These are phyloP conservation scores for Volutella citrinella DNA, from an alignment of 2,329 filamentous ascomycete species.

Conservation along the genomic window DNA sequence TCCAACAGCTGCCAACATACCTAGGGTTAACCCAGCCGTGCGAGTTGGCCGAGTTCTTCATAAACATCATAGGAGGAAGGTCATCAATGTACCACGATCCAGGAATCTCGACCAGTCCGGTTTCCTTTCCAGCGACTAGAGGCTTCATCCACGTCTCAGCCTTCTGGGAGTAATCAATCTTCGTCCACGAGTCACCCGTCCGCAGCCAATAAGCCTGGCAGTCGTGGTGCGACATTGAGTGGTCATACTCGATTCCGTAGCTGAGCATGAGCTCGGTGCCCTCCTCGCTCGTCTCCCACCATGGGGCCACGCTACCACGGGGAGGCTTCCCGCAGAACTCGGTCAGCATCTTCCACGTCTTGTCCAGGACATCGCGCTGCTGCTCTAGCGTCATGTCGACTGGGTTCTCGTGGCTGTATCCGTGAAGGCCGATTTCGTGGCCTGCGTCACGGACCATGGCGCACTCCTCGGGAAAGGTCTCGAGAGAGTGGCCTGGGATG, in stretches of 20 bases:
- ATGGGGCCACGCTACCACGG: slow-evolving; percentile 69
- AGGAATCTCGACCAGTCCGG: slow-evolving; percentile 62
- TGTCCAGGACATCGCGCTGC: no score
- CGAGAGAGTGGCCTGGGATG: slow-evolving; percentile 47
- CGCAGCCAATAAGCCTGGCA: slow-evolving; percentile 61
- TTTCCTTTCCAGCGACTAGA: slow-evolving; percentile 53
- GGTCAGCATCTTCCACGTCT: slow-evolving; percentile 68
- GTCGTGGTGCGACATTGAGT: slow-evolving; percentile 54
- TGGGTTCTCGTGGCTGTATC: no score
- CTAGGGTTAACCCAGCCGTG: slow-evolving; percentile 57
- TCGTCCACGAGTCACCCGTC: slow-evolving; percentile 62
- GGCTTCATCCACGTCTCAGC: slow-evolving; percentile 39
- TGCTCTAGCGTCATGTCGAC: no score
- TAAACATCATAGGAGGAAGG: no score
- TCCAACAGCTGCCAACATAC: slow-evolving; percentile 1
- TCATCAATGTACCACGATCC: no score
- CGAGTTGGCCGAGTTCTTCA: slow-evolving; percentile 61
- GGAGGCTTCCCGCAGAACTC: slow-evolving; percentile 69
- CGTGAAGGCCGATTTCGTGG: no score
- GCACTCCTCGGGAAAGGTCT: slow-evolving; percentile 47
- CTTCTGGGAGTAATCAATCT: slow-evolving; percentile 56
- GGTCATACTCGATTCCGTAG: slow-evolving; percentile 70
- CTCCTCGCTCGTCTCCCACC: slow-evolving; percentile 70
- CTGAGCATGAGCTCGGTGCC: slow-evolving; percentile 61
- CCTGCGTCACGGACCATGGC: slow-evolving; percentile 44